Evolutionary conservation across 768 basidiomycete species (phyloP), one percentile per base, ranked within the genome.

Genomic region (Cystobasidium onofrii): DNA sequence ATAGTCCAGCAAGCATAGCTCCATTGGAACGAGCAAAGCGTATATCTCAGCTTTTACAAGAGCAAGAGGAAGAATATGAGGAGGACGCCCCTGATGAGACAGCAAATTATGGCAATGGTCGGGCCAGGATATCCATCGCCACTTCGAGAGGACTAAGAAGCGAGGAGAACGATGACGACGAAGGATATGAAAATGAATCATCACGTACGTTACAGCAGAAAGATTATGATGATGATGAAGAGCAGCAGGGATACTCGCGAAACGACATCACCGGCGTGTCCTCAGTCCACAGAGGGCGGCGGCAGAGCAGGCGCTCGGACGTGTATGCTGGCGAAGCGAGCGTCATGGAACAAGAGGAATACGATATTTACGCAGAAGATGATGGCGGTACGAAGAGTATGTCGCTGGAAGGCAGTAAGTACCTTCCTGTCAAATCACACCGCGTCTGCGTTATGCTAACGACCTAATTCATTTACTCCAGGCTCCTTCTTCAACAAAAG

Each of bases 211-310:
- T 75, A 13, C 69, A 75, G 41, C 62, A 64, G 2, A 71, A 76
- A 15, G 77, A 69, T n/a, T n/a, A 61, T n/a, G 74, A 55, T 6
- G 76, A 78, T 25, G 78, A 76, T 17, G 74, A 54, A 7, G 77
- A 76, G 66, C n/a, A n/a, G n/a, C n/a, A n/a, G n/a, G 77, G 62
- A 17, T 71, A 41, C 20, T 27, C 57, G 13, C 57, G 29, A 2
- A 34, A 60, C n/a, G 20, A 50, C 46, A 20, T 50, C 46, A 50
- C 46, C 9, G 46, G 46, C n/a, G 46, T 50, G 15, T 50, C 46
- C 10, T 50, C 46, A 3, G 46, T 50, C 4, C 33, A 29, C 15
- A 34, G 31, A 12, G 41, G 41, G 33, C 33, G 63, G 63, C 33
- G 63, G 9, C 33, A 64, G 34, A 64, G 63, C n/a, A 15, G 25